phyloP scores from a whole-genome alignment of 192 early-diverging fungal genomes.

The Gonapodya prolifera region DNA sequence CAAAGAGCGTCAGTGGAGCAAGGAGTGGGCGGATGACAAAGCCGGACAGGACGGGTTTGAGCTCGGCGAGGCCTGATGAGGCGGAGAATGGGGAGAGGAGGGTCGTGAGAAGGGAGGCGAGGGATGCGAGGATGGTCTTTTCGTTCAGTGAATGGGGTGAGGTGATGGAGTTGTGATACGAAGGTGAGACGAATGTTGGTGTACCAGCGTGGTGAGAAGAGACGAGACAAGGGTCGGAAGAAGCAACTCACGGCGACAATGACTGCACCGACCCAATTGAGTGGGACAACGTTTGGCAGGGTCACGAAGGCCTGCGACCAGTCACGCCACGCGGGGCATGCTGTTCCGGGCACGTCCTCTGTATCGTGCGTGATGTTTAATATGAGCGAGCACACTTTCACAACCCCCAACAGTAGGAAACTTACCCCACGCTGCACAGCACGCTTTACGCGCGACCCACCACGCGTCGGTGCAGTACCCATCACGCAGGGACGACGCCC shows the following conservation, averaged over 20 bases:
- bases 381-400: too few relatives aligned
- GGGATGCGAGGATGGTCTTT: background rate
- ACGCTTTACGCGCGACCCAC: background rate
- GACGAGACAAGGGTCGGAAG: background rate
- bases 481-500: background rate
- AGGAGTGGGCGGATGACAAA: slow-evolving; percentile 3
- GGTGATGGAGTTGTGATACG: background rate
- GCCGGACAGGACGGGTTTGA: slow-evolving; percentile 9
- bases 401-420: too few relatives aligned
- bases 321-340: background rate
- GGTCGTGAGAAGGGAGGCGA: background rate
- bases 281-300: background rate
- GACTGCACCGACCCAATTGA: background rate
- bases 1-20: slow-evolving; percentile 1
- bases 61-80: slow-evolving; percentile 7
- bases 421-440: background rate
- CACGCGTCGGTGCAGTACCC: background rate
- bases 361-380: too few relatives aligned
- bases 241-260: background rate
- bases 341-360: too few relatives aligned
- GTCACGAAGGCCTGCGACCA: background rate
- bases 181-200: too few relatives aligned
- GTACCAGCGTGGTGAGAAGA: too few relatives aligned
- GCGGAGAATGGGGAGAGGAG: slow-evolving; percentile 1
- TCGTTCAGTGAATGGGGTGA: background rate